Conservation (phyloP, 768 basidiomycete genomes). For the Termitomyces sp. region DNA sequence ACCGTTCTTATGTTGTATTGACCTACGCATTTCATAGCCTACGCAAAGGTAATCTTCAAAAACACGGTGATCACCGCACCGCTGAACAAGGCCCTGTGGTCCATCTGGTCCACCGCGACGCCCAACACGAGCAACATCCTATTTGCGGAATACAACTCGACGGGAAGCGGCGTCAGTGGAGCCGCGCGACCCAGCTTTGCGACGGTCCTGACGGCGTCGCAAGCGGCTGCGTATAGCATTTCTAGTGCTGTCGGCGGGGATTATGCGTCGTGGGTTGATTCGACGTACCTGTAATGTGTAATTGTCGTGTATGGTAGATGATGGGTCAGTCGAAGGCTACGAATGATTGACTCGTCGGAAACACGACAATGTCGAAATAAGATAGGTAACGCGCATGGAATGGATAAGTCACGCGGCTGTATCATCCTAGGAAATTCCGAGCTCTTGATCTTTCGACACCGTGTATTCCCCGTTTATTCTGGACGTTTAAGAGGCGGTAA, state of each 20-base stretch:
- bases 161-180: conserved; percentile 1
- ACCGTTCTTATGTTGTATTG: neutral
- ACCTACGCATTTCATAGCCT: conserved; percentile 21
- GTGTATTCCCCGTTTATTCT: too few relatives aligned
- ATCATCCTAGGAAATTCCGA: neutral
- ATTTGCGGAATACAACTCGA: conserved; percentile 6
- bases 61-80: conserved; percentile 35
- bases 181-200: conserved; percentile 31
- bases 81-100: conserved; percentile 28
- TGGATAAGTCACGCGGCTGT: neutral
- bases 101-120: conserved; percentile 2
- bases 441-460: too few relatives aligned
- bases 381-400: neutral
- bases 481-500: too few relatives aligned
- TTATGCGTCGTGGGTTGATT: conserved; percentile 41
- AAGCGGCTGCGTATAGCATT: conserved; percentile 33
- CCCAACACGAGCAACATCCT: conserved; percentile 1
- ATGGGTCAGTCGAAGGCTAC: too few relatives aligned
- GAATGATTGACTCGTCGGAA: too few relatives aligned
- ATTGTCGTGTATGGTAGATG: neutral
- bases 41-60: conserved; percentile 44
- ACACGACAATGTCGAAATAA: too few relatives aligned
- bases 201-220: conserved; percentile 27
- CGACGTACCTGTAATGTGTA: conserved; percentile 19
- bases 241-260: conserved; percentile 42